phyloP scores from a whole-genome alignment of 2,329 filamentous ascomycete genomes.

The Fusarium circinatum region DNA sequence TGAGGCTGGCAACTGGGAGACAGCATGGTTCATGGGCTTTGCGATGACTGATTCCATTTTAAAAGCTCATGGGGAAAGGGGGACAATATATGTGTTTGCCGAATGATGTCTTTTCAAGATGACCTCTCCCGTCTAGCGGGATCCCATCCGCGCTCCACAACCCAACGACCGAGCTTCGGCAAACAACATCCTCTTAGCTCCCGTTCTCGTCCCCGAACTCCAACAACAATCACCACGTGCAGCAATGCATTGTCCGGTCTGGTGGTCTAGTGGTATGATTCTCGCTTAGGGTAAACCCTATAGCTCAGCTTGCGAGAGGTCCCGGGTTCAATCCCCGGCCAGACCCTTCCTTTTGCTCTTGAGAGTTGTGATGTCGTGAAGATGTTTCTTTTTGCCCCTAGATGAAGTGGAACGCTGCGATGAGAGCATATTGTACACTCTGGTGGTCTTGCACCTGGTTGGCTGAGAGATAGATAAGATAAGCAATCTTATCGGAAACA shows the following conservation, averaged over 20 bases:
- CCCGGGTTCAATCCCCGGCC: slow-evolving; percentile 59
- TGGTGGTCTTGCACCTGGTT: not conserved
- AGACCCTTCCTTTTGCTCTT: slow-evolving; percentile 50
- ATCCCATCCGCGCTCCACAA: not conserved
- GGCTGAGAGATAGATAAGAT: not conserved
- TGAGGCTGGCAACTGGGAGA: fast-evolving
- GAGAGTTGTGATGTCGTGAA: fast-evolving
- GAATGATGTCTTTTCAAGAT: no score
- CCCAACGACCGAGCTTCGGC: not conserved
- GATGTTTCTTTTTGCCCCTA: not conserved
- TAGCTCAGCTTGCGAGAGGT: slow-evolving; percentile 54
- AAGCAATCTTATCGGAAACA: not conserved
- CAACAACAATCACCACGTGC: not conserved
- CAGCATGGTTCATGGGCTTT: fast-evolving
- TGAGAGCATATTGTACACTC: not conserved
- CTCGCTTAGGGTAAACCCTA: slow-evolving; percentile 70
- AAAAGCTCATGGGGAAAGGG: not conserved
- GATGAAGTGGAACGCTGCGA: not conserved
- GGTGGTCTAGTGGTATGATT: slow-evolving; percentile 77
- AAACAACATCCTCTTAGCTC: not conserved
- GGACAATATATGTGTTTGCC: fast-evolving
- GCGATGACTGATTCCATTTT: not conserved
- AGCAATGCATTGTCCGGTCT: slow-evolving; percentile 45
- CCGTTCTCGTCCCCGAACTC: fast-evolving
- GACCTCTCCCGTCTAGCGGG: not conserved